A percentile compares a stretch with the other conserved stretches of the same genome.
phyloP scores from a whole-genome alignment of 371 early-diverging fungal genomes.

The Mortierella sp. region DNA sequence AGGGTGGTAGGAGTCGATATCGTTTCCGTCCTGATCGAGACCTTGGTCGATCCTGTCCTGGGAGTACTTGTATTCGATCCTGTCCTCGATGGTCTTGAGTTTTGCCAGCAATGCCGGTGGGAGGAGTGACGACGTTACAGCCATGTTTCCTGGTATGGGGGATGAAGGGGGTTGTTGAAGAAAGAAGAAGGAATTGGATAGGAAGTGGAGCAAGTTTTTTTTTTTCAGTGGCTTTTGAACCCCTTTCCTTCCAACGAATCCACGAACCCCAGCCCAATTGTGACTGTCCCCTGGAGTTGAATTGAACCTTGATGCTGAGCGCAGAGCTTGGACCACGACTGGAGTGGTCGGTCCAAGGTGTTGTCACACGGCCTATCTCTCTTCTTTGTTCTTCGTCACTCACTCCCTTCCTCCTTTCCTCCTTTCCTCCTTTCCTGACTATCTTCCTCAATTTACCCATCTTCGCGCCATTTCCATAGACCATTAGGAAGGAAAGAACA shows the following conservation, averaged over 20 bases:
- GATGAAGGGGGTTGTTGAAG: neutral
- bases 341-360: neutral
- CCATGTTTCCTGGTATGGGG: neutral
- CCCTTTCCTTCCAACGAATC: neutral
- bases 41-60: constrained; percentile 58
- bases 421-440: neutral
- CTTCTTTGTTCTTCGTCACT: neutral
- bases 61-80: constrained; percentile 53
- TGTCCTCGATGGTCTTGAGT: constrained; percentile 46
- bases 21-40: constrained; percentile 51
- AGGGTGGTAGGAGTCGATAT: constrained; percentile 31
- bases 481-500: neutral
- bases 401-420: neutral
- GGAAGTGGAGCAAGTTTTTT: neutral
- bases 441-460: too few relatives aligned
- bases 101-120: constrained; percentile 29
- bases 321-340: neutral
- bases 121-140: constrained; percentile 21
- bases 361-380: neutral
- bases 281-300: neutral
- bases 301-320: neutral
- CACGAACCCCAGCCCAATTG: neutral
- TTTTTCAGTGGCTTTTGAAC: neutral
- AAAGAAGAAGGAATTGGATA: neutral
- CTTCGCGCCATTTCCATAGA: neutral